phyloP scores from a whole-genome alignment of 176 grass and related monocot genomes.

The Stipa capillata region DNA sequence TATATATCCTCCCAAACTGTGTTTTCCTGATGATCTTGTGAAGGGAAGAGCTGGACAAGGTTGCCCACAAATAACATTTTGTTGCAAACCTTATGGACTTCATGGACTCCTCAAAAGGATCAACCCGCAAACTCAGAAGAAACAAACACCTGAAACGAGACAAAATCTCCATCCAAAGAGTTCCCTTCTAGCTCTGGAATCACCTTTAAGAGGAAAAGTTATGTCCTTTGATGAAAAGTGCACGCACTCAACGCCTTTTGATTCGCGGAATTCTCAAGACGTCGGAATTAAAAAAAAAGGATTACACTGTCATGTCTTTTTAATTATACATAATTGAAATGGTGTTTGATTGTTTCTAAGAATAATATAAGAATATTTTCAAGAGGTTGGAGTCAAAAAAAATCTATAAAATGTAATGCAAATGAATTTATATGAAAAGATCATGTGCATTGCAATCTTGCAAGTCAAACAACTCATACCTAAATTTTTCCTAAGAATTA shows the following conservation, averaged over 20 bases:
- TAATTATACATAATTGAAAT: too few species aligned
- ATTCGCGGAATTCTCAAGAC: too few species aligned
- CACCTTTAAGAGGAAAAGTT: background rate
- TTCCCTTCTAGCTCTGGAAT: background rate
- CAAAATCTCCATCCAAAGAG: background rate
- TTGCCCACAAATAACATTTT: background rate
- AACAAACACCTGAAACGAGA: background rate
- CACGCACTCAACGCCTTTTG: background rate
- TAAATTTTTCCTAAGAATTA: too few species aligned
- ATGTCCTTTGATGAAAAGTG: background rate
- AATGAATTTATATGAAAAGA: too few species aligned
- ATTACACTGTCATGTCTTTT: too few species aligned
- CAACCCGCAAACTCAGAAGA: background rate
- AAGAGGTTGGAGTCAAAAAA: too few species aligned
- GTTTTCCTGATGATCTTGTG: background rate
- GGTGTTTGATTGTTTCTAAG: too few species aligned
- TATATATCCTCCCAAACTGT: background rate
- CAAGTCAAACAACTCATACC: too few species aligned
- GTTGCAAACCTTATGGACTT: background rate
- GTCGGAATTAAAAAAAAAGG: too few species aligned
- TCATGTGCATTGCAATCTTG: too few species aligned
- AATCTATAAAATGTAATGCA: too few species aligned
- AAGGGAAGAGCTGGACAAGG: background rate
- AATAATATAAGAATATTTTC: too few species aligned
- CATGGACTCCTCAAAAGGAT: background rate